A percentile compares a stretch with the other conserved stretches of the same genome.
These are phyloP conservation scores for Cladophialophora yegresii DNA, from an alignment of 2,329 filamentous ascomycete genomes.

Conservation along the genomic window DNA sequence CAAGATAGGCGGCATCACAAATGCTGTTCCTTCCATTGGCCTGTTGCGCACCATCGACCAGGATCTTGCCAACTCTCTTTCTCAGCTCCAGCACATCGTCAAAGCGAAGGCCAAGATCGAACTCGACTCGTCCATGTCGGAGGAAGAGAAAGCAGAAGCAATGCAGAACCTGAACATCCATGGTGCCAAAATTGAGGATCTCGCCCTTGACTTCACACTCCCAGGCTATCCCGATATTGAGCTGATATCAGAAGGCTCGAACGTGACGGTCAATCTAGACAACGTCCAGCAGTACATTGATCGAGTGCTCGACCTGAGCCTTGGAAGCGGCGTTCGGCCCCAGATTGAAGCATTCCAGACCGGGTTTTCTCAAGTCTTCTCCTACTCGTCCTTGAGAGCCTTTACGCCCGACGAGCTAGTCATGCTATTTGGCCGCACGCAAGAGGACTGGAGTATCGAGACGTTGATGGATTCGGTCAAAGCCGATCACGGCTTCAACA, in stretches of 20 bases:
- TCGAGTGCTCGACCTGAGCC: constrained; percentile 84
- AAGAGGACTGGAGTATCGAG: constrained; percentile 97
- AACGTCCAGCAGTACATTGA: constrained; percentile 91
- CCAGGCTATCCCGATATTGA: constrained; percentile 89
- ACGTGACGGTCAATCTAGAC: constrained; percentile 77
- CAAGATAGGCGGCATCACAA: constrained; percentile 75
- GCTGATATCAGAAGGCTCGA: constrained; percentile 71
- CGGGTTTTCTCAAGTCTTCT: constrained; percentile 95
- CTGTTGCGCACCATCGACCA: constrained; percentile 88
- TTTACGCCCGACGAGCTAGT: constrained; percentile 96
- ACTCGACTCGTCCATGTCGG: constrained; percentile 65
- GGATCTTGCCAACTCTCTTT: constrained; percentile 79
- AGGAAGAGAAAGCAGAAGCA: constrained; percentile 70
- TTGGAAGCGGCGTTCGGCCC: constrained; percentile 81
- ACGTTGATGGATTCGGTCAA: constrained; percentile 98
- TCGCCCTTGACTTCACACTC: constrained; percentile 90
- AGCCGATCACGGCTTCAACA: constrained; percentile 96
- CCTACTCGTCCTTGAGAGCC: constrained; percentile 84
- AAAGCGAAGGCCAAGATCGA: constrained; percentile 80
- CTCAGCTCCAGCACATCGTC: constrained; percentile 83
- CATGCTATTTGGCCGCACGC: constrained; percentile 85
- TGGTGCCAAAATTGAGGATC: constrained; percentile 76
- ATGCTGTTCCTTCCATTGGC: constrained; percentile 78
- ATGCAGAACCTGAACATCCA: constrained; percentile 72
- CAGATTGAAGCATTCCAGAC: constrained; percentile 89